Evolutionary conservation across 2,329 filamentous ascomycete genomes (phyloP).

Genomic region (Colletotrichum navitas): DNA sequence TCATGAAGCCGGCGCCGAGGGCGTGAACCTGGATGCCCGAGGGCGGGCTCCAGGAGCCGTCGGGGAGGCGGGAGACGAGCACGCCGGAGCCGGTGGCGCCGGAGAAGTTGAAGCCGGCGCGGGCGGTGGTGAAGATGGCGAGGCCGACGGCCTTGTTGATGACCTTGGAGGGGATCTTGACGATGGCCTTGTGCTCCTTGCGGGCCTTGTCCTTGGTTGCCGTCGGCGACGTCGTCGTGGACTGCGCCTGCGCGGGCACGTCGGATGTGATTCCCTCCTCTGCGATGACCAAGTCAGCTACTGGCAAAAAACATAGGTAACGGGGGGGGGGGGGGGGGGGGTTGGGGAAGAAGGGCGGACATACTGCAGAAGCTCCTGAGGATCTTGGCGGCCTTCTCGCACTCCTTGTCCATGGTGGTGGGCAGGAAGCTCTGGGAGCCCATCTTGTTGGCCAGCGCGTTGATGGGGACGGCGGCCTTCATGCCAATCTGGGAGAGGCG

Average conservation of each 20-base stretch:
- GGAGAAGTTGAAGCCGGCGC: constrained; percentile 73
- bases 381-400: constrained; percentile 90
- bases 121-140: constrained; percentile 79
- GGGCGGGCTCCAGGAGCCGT: constrained; percentile 82
- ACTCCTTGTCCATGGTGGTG: constrained; percentile 87
- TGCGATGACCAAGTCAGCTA: constrained; percentile 44
- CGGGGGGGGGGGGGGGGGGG: no score
- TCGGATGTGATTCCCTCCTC: constrained; percentile 67
- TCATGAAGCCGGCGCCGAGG: constrained; percentile 81
- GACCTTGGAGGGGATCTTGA: constrained; percentile 69
- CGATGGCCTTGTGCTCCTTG: constrained; percentile 60
- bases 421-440: constrained; percentile 90
- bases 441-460: constrained; percentile 83
- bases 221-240: constrained; percentile 40
- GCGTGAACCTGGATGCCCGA: constrained; percentile 87
- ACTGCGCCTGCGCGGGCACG: constrained; percentile 44
- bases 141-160: constrained; percentile 76
- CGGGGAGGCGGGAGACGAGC: constrained; percentile 70
- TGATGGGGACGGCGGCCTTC: constrained; percentile 78
- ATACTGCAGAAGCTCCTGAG: constrained; percentile 87
- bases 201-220: constrained; percentile 44
- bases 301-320: constrained; percentile 24
- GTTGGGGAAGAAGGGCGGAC: constrained; percentile 47
- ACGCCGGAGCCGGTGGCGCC: constrained; percentile 77
- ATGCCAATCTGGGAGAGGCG: constrained; percentile 49